Conservation (phyloP, 2,329 filamentous ascomycete genomes). For the Penicillium expansum region DNA sequence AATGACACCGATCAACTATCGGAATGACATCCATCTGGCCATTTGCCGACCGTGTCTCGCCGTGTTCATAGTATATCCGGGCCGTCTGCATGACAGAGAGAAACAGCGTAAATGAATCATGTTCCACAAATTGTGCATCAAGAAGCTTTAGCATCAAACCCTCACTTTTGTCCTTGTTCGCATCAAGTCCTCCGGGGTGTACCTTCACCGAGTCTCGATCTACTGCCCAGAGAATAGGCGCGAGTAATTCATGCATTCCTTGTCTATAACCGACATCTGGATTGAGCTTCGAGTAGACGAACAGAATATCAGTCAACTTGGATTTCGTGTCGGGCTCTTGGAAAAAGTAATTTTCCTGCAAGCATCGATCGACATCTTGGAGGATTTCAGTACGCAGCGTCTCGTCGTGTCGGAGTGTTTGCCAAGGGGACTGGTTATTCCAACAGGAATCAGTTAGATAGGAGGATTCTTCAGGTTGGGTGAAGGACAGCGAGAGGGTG, state of each 20-base stretch:
- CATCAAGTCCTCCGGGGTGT: constrained; percentile 23
- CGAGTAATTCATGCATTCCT: constrained; percentile 95
- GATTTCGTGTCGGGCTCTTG: constrained; percentile 73
- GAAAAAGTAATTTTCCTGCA: constrained; percentile 90
- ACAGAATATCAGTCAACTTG: constrained; percentile 83
- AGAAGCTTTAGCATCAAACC: constrained; percentile 63
- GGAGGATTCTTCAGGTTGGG: constrained; percentile 12
- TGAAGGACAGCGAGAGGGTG: not conserved
- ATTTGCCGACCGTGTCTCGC: constrained; percentile 44
- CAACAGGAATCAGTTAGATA: constrained; percentile 22
- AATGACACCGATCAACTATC: constrained; percentile 81
- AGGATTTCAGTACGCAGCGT: constrained; percentile 80
- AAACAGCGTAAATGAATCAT: constrained; percentile 86
- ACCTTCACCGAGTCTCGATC: constrained; percentile 73
- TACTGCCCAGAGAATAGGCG: constrained; percentile 81
- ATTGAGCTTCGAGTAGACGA: constrained; percentile 92
- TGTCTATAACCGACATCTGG: constrained; percentile 89
- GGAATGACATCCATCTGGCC: constrained; percentile 55
- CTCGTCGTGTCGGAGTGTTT: constrained; percentile 81
- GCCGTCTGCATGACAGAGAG: constrained; percentile 82
- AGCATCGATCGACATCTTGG: constrained; percentile 86
- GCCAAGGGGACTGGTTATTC: constrained; percentile 76
- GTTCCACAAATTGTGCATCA: constrained; percentile 73
- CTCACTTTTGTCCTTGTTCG: constrained; percentile 38
- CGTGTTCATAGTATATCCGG: constrained; percentile 81